phyloP scores from a whole-genome alignment of 139 green algal genomes.

The Limnomonas spitsbergensis region DNA sequence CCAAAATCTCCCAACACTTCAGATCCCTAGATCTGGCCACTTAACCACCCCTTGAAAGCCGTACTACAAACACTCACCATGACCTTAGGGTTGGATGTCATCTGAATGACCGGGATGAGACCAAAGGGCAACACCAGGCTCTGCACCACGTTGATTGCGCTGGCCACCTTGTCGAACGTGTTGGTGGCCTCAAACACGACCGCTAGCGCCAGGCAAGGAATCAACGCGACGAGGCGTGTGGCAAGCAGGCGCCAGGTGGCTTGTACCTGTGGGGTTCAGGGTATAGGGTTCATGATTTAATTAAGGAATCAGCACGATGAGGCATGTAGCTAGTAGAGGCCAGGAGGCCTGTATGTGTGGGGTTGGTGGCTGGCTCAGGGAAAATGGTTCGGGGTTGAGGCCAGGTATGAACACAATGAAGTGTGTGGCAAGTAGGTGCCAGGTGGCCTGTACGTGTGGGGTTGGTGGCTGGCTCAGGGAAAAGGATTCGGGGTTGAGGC shows the following conservation, averaged over 20 bases:
- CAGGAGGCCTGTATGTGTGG: too few species aligned
- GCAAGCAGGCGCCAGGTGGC: slow-evolving; percentile 38
- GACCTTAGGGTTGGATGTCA: slow-evolving; percentile 11
- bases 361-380: too few species aligned
- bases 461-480: too few species aligned
- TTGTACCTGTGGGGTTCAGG: too few species aligned
- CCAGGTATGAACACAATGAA: slow-evolving; percentile 48
- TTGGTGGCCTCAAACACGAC: slow-evolving; percentile 32
- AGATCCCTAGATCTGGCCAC: too few species aligned
- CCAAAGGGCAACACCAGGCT: slow-evolving; percentile 65
- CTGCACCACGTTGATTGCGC: slow-evolving; percentile 34
- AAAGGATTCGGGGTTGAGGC: not conserved
- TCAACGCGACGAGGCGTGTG: slow-evolving; percentile 46
- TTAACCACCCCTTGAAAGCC: too few species aligned
- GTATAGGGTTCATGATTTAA: too few species aligned
- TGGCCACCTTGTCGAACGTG: slow-evolving; percentile 47
- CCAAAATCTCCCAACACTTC: too few species aligned
- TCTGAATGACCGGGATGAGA: slow-evolving; percentile 47
- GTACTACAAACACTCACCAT: too few species aligned
- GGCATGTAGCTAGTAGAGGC: too few species aligned
- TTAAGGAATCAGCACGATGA: not conserved
- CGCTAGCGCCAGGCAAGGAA: slow-evolving; percentile 45
- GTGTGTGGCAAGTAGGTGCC: slow-evolving; percentile 43
- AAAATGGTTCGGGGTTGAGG: too few species aligned
- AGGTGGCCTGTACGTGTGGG: slow-evolving; percentile 24